Evolutionary conservation across 1,284 basidiomycete species (phyloP).

Genomic region (Xerocomus nothofagi): DNA sequence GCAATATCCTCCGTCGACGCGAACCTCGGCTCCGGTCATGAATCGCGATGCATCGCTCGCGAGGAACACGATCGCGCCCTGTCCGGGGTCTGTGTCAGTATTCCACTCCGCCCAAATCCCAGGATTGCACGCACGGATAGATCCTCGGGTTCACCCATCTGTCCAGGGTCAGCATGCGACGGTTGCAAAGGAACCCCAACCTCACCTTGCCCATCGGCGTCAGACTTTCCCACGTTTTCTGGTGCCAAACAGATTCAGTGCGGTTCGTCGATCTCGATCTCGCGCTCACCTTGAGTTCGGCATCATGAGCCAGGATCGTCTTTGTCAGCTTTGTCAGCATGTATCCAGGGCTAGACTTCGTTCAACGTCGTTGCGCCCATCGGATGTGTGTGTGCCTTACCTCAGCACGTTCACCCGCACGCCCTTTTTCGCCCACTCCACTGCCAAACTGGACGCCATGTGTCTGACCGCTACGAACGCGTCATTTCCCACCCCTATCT

Average conservation of each 20-base stretch:
- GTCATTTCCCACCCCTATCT: slow-evolving; percentile 4
- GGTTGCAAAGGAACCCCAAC: too few relatives aligned
- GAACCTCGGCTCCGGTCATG: slow-evolving; percentile 83
- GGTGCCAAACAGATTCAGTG: slow-evolving; percentile 17
- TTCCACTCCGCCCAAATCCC: neutral
- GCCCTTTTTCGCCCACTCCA: slow-evolving; percentile 87
- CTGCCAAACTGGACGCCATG: slow-evolving; percentile 82
- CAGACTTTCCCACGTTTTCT: slow-evolving; percentile 87
- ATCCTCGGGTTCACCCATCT: slow-evolving; percentile 80
- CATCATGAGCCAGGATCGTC: slow-evolving; percentile 72
- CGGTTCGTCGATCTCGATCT: neutral
- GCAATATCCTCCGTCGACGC: slow-evolving; percentile 87
- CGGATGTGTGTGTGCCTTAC: too few relatives aligned
- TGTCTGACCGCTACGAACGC: slow-evolving; percentile 71
- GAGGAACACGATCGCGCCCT: slow-evolving; percentile 85
- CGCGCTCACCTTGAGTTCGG: slow-evolving; percentile 62
- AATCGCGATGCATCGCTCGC: slow-evolving; percentile 84
- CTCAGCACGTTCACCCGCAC: slow-evolving; percentile 82
- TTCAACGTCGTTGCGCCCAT: too few relatives aligned
- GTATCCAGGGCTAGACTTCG: slow-evolving; percentile 90
- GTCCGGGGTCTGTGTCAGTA: slow-evolving; percentile 11
- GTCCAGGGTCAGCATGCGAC: slow-evolving; percentile 11
- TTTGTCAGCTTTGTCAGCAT: slow-evolving; percentile 87
- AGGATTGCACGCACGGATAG: slow-evolving; percentile 51
- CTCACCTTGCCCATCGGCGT: slow-evolving; percentile 85